A percentile compares a stretch with the other conserved stretches of the same genome.
Conservation (phyloP, 805 yeast species). For the Pichia rugopelliculosa region DNA sequence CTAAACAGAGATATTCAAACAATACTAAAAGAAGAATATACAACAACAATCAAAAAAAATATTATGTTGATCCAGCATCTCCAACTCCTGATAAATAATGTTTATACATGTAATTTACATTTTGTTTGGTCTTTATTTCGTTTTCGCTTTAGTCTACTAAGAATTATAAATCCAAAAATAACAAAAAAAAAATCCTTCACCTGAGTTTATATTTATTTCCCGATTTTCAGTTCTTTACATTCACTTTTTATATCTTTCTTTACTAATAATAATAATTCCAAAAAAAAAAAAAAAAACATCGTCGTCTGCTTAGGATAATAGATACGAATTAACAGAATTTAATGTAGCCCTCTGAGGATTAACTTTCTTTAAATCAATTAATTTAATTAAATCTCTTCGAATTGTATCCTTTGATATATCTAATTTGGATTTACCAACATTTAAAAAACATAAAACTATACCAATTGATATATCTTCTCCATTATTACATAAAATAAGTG, state of each 20-base stretch:
- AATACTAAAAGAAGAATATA: not conserved
- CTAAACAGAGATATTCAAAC: not conserved
- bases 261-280: not conserved
- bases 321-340: slow-evolving; percentile 55
- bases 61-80: not conserved
- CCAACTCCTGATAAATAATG: not conserved
- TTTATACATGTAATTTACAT: not conserved
- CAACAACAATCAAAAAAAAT: not conserved
- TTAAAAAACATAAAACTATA: slow-evolving; percentile 45
- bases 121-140: not conserved
- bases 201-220: too few species aligned
- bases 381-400: slow-evolving; percentile 45
- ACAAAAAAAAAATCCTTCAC: too few species aligned
- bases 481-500: slow-evolving; percentile 50
- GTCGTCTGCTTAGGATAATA: slow-evolving; percentile 44
- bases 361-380: slow-evolving; percentile 39
- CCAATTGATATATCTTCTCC: slow-evolving; percentile 66
- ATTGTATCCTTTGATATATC: slow-evolving; percentile 19
- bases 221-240: not conserved
- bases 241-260: not conserved
- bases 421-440: slow-evolving; percentile 33
- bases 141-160: too few species aligned
- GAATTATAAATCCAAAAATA: too few species aligned
- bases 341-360: slow-evolving; percentile 76
- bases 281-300: too few species aligned